These are phyloP conservation scores for Stramenopiles sp. DNA, from an alignment of 352 stramenopile species.

Conservation along the genomic window DNA sequence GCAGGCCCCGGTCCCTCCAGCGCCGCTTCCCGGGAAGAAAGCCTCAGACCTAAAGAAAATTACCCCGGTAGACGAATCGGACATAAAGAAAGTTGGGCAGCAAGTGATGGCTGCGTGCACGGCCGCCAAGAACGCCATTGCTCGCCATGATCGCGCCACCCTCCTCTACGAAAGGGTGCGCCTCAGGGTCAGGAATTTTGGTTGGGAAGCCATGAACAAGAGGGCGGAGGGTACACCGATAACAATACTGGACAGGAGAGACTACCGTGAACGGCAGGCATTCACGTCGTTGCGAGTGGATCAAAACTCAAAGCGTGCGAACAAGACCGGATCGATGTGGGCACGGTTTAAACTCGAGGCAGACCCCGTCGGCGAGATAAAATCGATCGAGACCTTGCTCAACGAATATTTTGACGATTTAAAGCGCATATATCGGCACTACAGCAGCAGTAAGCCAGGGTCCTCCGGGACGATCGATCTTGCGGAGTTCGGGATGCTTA, in stretches of 20 bases:
- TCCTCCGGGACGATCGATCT: neutral
- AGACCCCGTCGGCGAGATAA: neutral
- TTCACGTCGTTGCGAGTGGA: neutral
- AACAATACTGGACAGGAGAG: neutral
- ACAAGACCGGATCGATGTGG: neutral
- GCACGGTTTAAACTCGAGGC: neutral
- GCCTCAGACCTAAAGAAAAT: neutral
- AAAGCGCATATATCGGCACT: slow-evolving; percentile 10
- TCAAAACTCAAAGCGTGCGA: neutral
- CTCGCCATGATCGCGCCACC: slow-evolving; percentile 4
- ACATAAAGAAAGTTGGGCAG: neutral
- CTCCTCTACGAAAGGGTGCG: neutral
- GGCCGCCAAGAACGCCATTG: neutral
- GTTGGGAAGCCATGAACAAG: slow-evolving; percentile 4
- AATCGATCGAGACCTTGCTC: neutral
- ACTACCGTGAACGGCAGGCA: neutral
- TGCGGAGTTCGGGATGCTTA: slow-evolving; percentile 7
- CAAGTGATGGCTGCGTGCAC: slow-evolving; percentile 5
- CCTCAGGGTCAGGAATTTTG: neutral
- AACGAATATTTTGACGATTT: neutral
- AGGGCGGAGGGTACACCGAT: neutral
- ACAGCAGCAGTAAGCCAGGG: neutral
- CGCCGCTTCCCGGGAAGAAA: too few species aligned
- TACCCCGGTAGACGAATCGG: neutral
- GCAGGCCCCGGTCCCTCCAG: too few species aligned